phyloP scores from a whole-genome alignment of 2,329 filamentous ascomycete genomes.

The Trichoderma sp. region DNA sequence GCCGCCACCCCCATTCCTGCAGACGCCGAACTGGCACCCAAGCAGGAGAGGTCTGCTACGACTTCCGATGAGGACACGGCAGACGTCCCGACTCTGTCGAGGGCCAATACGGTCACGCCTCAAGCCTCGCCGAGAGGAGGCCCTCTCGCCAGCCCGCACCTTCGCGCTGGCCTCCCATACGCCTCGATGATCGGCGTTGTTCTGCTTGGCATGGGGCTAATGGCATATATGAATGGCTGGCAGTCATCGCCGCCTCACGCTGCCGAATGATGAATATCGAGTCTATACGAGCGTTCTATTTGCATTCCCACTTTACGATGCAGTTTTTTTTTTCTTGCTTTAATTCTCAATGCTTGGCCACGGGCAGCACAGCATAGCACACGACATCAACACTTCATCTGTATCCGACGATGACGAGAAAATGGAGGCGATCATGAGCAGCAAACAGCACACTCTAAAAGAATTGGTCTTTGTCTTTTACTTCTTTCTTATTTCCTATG shows the following conservation, averaged over 20 bases:
- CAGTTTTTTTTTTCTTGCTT: constrained; percentile 13
- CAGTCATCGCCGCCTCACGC: constrained; percentile 49
- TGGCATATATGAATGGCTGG: constrained; percentile 87
- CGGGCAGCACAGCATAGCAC: constrained; percentile 35
- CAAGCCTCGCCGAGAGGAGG: constrained; percentile 45
- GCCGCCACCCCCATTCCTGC: constrained; percentile 33
- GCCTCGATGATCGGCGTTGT: constrained; percentile 83
- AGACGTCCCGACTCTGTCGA: constrained; percentile 50
- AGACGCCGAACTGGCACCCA: constrained; percentile 30
- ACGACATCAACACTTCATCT: constrained; percentile 29
- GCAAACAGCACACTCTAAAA: constrained; percentile 35
- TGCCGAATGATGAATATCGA: constrained; percentile 39
- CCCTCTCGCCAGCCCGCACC: constrained; percentile 48
- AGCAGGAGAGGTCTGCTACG: constrained; percentile 30
- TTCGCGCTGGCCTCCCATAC: constrained; percentile 66
- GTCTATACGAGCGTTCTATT: constrained; percentile 7
- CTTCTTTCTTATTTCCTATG: constrained; percentile 30
- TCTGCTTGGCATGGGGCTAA: constrained; percentile 76
- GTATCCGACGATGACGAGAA: constrained; percentile 38
- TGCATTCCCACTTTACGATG: constrained; percentile 3
- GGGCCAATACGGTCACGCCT: constrained; percentile 54
- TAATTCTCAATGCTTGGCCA: constrained; percentile 17
- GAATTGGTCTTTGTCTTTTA: constrained; percentile 32
- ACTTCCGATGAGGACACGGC: constrained; percentile 40
- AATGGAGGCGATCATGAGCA: constrained; percentile 38